Conservation (phyloP, 2,329 filamentous ascomycete species). For the Fusarium nisikadoi region DNA sequence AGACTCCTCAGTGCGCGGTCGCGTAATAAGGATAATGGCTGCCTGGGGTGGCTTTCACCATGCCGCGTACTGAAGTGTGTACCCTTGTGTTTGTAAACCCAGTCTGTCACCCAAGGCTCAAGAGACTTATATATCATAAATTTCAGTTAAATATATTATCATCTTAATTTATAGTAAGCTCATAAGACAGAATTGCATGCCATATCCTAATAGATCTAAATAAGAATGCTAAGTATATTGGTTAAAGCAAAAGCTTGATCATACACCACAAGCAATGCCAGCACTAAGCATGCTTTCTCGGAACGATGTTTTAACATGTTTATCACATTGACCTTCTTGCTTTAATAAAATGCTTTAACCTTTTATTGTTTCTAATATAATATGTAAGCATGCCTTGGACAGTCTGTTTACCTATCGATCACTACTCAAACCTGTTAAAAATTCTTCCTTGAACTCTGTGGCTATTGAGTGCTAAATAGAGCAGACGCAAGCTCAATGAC, state of each 20-base stretch:
- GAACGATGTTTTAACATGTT: too few relatives aligned
- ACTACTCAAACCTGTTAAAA: background rate
- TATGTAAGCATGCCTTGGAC: too few relatives aligned
- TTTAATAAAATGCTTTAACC: too few relatives aligned
- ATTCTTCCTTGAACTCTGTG: too few relatives aligned
- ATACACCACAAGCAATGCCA: background rate
- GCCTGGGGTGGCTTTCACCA: background rate
- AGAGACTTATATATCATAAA: too few relatives aligned
- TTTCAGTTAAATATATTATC: background rate
- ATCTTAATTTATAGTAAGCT: fast-evolving
- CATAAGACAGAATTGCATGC: background rate
- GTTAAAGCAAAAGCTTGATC: background rate
- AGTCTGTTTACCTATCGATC: too few relatives aligned
- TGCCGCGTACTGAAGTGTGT: background rate
- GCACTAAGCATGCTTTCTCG: too few relatives aligned
- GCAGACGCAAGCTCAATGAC: background rate
- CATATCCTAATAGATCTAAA: too few relatives aligned
- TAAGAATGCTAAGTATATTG: fast-evolving
- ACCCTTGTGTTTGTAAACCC: too few relatives aligned
- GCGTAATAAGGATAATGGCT: background rate
- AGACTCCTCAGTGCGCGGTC: background rate
- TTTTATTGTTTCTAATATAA: too few relatives aligned
- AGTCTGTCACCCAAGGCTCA: background rate
- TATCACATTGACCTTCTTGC: too few relatives aligned
- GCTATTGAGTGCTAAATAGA: background rate